Evolutionary conservation across 768 basidiomycete species (phyloP).

Genomic region (Boletus subcaerulescens): DNA sequence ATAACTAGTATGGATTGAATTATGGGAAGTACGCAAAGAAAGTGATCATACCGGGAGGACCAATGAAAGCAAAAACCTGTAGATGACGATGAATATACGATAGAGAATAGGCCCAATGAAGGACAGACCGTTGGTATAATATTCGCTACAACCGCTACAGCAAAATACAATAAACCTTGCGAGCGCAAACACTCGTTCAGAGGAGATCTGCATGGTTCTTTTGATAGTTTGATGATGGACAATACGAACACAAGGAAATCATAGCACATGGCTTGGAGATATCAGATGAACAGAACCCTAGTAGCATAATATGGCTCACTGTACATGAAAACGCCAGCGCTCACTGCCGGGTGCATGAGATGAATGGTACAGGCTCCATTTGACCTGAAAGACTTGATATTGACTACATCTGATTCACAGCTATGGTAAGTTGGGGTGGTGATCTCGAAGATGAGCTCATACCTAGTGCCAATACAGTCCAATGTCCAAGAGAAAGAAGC

Average conservation of each 20-base stretch:
- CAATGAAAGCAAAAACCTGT: slow-evolving; percentile 11
- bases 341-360: neutral
- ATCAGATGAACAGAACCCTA: neutral
- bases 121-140: slow-evolving; percentile 5
- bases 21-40: neutral
- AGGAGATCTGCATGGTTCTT: slow-evolving; percentile 4
- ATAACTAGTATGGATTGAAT: slow-evolving; percentile 1
- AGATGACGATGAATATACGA: neutral
- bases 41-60: neutral
- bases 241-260: slow-evolving; percentile 20
- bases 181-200: slow-evolving; percentile 10
- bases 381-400: neutral
- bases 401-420: slow-evolving; percentile 5
- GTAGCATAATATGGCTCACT: slow-evolving; percentile 7
- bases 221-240: slow-evolving; percentile 14
- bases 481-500: slow-evolving; percentile 24
- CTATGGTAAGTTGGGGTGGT: neutral
- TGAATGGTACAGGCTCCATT: slow-evolving; percentile 1
- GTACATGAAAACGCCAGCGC: slow-evolving; percentile 9
- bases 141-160: neutral
- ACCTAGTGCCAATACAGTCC: slow-evolving; percentile 18
- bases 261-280: slow-evolving; percentile 14
- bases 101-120: fast-evolving
- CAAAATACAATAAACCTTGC: slow-evolving; percentile 20
- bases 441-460: neutral